Percentiles rank a stretch among this genome's conserved stretches.
These are phyloP conservation scores for Chlorella ohadii DNA, from an alignment of 139 green algal species.

Conservation along the genomic window DNA sequence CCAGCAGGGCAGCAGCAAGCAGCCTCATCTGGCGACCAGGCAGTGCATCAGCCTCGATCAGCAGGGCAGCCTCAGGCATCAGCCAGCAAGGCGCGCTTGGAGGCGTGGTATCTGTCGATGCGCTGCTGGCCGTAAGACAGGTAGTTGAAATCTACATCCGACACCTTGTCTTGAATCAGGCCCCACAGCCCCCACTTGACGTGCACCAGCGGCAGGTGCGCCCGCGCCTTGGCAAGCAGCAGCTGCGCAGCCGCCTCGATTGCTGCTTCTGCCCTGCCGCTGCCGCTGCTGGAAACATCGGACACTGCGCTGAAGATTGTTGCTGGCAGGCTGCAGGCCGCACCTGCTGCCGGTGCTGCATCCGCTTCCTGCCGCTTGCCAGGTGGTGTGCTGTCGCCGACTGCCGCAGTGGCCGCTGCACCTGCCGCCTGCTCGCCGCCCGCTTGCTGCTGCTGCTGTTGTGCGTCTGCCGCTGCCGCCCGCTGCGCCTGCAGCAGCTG, in stretches of 20 bases:
- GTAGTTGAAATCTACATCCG: slow-evolving; percentile 66
- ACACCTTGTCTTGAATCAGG: slow-evolving; percentile 51
- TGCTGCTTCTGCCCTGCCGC: background rate
- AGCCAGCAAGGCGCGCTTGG: slow-evolving; percentile 7
- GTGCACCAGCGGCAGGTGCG: slow-evolving; percentile 61
- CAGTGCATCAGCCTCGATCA: too few species aligned
- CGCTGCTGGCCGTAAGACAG: slow-evolving; percentile 52
- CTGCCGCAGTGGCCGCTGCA: background rate
- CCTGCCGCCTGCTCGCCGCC: background rate
- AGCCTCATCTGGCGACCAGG: too few species aligned
- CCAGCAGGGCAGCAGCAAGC: too few species aligned
- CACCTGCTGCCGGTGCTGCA: too few species aligned
- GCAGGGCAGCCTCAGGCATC: too few species aligned
- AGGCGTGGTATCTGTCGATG: slow-evolving; percentile 48
- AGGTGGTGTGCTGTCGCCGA: background rate
- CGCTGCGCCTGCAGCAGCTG: background rate
- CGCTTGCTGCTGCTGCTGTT: background rate
- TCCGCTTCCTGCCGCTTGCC: too few species aligned
- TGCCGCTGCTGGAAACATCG: background rate
- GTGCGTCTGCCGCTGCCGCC: too few species aligned
- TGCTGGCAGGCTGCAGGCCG: too few species aligned
- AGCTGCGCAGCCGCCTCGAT: background rate
- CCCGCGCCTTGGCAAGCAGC: slow-evolving; percentile 24
- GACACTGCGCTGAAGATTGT: too few species aligned
- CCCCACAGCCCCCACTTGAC: slow-evolving; percentile 76